These are phyloP conservation scores for Yamadazyma tumulicola DNA, from an alignment of 805 yeast genomes.

Conservation along the genomic window DNA sequence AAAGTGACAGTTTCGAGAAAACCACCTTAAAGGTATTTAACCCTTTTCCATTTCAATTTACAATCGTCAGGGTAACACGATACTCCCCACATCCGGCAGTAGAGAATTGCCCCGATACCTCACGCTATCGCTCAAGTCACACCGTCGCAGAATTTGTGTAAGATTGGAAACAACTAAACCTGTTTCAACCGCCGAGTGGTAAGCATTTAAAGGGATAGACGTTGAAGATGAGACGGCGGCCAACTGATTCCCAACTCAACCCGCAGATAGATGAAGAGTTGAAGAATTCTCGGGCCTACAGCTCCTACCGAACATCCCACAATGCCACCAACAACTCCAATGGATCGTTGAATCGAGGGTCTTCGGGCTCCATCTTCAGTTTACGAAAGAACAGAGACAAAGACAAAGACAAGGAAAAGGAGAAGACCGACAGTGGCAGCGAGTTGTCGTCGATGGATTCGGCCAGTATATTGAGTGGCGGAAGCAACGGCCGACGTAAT, in stretches of 20 bases:
- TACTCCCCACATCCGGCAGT: no score
- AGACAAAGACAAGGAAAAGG: constrained; percentile 9
- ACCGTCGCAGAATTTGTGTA: no score
- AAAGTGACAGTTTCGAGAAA: no score
- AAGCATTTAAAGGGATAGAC: no score
- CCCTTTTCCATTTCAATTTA: no score
- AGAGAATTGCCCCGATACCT: no score
- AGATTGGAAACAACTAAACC: no score
- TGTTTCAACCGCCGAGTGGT: no score
- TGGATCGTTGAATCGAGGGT: constrained; percentile 19
- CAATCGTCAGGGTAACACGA: no score
- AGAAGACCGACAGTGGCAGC: constrained; percentile 17
- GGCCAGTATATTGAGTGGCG: constrained; percentile 24
- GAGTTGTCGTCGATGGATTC: constrained; percentile 33
- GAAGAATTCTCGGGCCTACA: constrained; percentile 26
- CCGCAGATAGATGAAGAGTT: constrained; percentile 24
- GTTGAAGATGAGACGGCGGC: constrained; percentile 20
- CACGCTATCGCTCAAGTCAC: no score
- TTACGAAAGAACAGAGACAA: constrained; percentile 26
- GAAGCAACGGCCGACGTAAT: constrained; percentile 14
- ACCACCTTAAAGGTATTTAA: no score
- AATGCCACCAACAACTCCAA: constrained; percentile 3
- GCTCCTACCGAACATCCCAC: constrained; percentile 10
- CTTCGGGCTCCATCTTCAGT: constrained; percentile 36
- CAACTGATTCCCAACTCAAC: constrained; percentile 17